Percentiles rank a stretch among this genome's conserved stretches.
Evolutionary conservation across 441 rosid genomes (phyloP).

Genomic region (Gossypium davidsonii): DNA sequence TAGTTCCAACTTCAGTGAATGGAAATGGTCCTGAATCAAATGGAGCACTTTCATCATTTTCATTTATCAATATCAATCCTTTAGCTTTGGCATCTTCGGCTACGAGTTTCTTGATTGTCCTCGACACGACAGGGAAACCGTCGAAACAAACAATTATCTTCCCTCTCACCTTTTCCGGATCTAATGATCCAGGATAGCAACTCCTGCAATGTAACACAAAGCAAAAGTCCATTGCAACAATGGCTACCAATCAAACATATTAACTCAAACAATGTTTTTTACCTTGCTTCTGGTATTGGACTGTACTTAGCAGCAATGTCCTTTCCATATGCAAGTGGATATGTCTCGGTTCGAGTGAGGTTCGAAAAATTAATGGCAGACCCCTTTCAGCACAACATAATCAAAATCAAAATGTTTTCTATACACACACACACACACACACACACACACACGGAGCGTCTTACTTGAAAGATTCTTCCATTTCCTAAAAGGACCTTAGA

Average conservation of each 20-base stretch:
- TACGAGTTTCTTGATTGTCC: constrained; percentile 44
- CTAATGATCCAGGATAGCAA: constrained; percentile 67
- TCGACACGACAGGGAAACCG: constrained; percentile 26
- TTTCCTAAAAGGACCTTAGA: constrained; percentile 60
- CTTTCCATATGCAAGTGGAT: constrained; percentile 55
- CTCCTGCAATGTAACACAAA: constrained; percentile 30
- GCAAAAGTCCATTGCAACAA: not conserved
- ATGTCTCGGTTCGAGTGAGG: constrained; percentile 35
- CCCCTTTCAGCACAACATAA: constrained; percentile 34
- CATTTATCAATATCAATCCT: constrained; percentile 56
- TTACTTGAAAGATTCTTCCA: constrained; percentile 45
- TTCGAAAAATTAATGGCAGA: constrained; percentile 60
- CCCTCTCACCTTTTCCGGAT: constrained; percentile 46
- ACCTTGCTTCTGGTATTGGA: constrained; percentile 60
- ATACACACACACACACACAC: no score
- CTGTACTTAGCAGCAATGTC: constrained; percentile 44
- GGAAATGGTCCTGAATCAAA: constrained; percentile 62
- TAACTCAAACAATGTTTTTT: not conserved
- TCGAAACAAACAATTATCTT: constrained; percentile 55
- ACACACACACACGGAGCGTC: not conserved
- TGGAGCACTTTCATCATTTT: constrained; percentile 32
- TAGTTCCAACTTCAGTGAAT: constrained; percentile 40
- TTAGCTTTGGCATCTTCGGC: constrained; percentile 57
- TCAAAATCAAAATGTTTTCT: not conserved
- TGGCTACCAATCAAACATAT: not conserved